Percentiles rank a stretch among this genome's conserved stretches.
Conservation (phyloP, 805 yeast species). For the Brettanomyces nanus region DNA sequence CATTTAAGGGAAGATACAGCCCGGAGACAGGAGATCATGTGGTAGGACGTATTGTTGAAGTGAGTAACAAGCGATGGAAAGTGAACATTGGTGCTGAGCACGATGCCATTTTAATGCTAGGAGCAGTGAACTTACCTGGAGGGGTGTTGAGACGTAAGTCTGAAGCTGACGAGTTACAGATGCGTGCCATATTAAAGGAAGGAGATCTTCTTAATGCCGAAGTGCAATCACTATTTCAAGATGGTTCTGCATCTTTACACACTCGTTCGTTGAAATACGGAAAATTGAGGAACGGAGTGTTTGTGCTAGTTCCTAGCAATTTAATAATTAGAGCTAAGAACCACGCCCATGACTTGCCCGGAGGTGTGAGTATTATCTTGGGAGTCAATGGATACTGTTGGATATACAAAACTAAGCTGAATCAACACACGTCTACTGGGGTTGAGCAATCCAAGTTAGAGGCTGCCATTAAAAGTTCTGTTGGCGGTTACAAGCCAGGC, state of each 20-base stretch:
- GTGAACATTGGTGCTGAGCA: constrained; percentile 95
- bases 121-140: constrained; percentile 95
- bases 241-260: constrained; percentile 90
- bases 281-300: constrained; percentile 84
- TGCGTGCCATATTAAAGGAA: constrained; percentile 90
- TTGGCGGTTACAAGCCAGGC: constrained; percentile 41
- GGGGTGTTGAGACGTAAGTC: constrained; percentile 91
- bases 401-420: constrained; percentile 61
- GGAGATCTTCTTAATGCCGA: constrained; percentile 95
- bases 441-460: constrained; percentile 22
- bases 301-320: constrained; percentile 73
- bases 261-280: constrained; percentile 95
- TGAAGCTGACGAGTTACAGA: constrained; percentile 92
- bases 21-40: constrained; percentile 97
- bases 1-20: constrained; percentile 77
- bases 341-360: constrained; percentile 85
- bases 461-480: constrained; percentile 29
- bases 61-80: constrained; percentile 90
- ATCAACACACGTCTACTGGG: constrained; percentile 2
- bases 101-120: constrained; percentile 86
- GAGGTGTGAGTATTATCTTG: constrained; percentile 81
- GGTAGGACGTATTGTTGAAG: constrained; percentile 90
- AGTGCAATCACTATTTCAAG: constrained; percentile 81
- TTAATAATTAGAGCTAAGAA: constrained; percentile 78
- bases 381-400: constrained; percentile 96